These are phyloP conservation scores for Geranium rotundifolium DNA, from an alignment of 345 rosid species.

Conservation along the genomic window DNA sequence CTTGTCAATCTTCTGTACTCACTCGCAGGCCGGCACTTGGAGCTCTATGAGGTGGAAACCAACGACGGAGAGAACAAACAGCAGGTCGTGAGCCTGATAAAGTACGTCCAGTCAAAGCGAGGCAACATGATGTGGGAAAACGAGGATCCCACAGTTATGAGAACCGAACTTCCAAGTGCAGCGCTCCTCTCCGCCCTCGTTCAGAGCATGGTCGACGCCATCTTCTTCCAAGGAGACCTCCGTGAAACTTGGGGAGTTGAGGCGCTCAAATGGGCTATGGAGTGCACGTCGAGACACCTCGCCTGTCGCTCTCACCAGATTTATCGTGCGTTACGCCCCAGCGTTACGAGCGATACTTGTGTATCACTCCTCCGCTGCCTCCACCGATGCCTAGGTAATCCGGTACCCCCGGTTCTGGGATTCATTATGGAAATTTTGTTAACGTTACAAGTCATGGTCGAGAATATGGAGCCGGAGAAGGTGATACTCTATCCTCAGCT, in stretches of 20 bases:
- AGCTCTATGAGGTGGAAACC: conserved; percentile 91
- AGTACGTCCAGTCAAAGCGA: conserved; percentile 95
- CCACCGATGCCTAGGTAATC: conserved; percentile 93
- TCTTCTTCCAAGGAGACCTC: conserved; percentile 98
- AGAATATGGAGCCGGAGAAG: conserved; percentile 99
- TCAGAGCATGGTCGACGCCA: conserved; percentile 99
- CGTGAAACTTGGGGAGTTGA: conserved; percentile 98
- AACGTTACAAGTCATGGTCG: conserved; percentile 97
- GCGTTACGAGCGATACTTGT: conserved; percentile 87
- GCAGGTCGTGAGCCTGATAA: conserved; percentile 90
- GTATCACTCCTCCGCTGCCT: conserved; percentile 91
- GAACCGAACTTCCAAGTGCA: conserved; percentile 92
- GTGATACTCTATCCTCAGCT: conserved; percentile 95
- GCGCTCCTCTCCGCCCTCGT: conserved; percentile 93
- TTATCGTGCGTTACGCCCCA: conserved; percentile 90
- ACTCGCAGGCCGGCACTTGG: conserved; percentile 96
- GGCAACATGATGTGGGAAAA: conserved; percentile 99
- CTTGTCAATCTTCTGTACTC: conserved; percentile 94
- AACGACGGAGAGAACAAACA: conserved; percentile 94
- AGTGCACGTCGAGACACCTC: conserved; percentile 95
- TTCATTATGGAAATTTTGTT: conserved; percentile 89
- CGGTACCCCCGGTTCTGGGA: conserved; percentile 88
- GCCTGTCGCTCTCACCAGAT: conserved; percentile 99
- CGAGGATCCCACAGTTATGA: conserved; percentile 80
- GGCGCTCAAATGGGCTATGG: conserved; percentile 99